Evolutionary conservation across 1,139 yeast species (phyloP).

Genomic region (Saccharomyces pastorianus): DNA sequence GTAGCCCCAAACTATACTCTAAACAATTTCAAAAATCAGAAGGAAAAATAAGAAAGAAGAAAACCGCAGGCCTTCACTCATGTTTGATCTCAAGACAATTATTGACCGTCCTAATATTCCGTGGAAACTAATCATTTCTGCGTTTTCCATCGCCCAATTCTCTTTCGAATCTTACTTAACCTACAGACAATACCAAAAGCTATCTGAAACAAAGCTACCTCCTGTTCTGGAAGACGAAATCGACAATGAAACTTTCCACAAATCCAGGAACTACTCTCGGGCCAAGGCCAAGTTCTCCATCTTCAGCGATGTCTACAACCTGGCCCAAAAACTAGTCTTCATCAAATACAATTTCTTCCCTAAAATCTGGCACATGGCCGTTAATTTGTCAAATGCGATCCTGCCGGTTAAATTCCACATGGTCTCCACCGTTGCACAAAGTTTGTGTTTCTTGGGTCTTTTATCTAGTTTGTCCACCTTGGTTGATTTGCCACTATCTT

Average conservation of each 20-base stretch:
- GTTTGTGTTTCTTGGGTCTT: constrained; percentile 53
- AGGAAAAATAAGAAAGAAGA: not conserved
- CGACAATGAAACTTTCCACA: constrained; percentile 62
- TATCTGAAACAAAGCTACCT: constrained; percentile 52
- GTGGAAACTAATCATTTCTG: constrained; percentile 71
- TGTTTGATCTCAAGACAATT: constrained; percentile 34
- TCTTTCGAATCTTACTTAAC: constrained; percentile 66
- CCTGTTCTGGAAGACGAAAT: constrained; percentile 55
- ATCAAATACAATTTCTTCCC: constrained; percentile 62
- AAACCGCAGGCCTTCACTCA: not conserved
- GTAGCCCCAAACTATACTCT: too few species aligned
- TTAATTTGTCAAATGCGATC: constrained; percentile 36
- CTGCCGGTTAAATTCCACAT: constrained; percentile 33
- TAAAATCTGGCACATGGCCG: constrained; percentile 47
- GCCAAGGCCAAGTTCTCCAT: constrained; percentile 74
- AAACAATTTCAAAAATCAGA: too few species aligned
- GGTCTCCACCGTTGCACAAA: constrained; percentile 56
- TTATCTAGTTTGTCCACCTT: constrained; percentile 44
- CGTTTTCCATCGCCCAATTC: constrained; percentile 69
- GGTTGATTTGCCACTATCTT: constrained; percentile 55
- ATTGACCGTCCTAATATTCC: constrained; percentile 55
- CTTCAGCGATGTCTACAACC: constrained; percentile 43
- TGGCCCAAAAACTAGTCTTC: constrained; percentile 50
- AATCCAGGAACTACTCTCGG: constrained; percentile 71
- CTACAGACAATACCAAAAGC: constrained; percentile 67